Conservation (phyloP, 2,329 filamentous ascomycete genomes). For the Botrytis byssoidea region DNA sequence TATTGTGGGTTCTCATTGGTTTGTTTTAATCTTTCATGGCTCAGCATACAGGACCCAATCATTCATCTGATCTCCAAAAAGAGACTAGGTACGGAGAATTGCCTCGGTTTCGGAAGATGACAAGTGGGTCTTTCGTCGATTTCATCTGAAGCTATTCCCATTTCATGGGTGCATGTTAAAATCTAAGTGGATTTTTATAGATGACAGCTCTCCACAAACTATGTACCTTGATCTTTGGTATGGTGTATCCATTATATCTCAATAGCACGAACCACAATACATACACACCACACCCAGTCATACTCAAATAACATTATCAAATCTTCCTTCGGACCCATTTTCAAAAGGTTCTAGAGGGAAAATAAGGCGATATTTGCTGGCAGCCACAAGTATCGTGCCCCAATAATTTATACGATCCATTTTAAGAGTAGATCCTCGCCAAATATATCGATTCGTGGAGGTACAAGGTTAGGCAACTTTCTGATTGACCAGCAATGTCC, state of each 20-base stretch:
- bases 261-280: background rate
- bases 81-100: background rate
- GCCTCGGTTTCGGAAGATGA: background rate
- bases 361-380: background rate
- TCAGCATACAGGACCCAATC: background rate
- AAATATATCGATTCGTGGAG: slow-evolving; percentile 7
- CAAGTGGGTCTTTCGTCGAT: background rate
- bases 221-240: background rate
- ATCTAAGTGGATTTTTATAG: background rate
- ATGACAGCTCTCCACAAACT: slow-evolving; percentile 15
- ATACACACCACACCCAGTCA: slow-evolving; percentile 1
- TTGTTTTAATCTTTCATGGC: background rate
- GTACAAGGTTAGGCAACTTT: background rate
- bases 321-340: background rate
- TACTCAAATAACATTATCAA: background rate
- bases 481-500: background rate
- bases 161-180: slow-evolving; percentile 18
- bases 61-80: background rate
- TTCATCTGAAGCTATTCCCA: slow-evolving; percentile 20
- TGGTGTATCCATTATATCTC: background rate
- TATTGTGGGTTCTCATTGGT: background rate
- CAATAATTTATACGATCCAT: background rate
- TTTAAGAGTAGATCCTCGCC: background rate
- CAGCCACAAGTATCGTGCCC: background rate
- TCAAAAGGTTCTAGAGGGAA: background rate